Evolutionary conservation across 345 rosid species (phyloP), one percentile per base, ranked within the genome.

Genomic region (Linum usitatissimum): DNA sequence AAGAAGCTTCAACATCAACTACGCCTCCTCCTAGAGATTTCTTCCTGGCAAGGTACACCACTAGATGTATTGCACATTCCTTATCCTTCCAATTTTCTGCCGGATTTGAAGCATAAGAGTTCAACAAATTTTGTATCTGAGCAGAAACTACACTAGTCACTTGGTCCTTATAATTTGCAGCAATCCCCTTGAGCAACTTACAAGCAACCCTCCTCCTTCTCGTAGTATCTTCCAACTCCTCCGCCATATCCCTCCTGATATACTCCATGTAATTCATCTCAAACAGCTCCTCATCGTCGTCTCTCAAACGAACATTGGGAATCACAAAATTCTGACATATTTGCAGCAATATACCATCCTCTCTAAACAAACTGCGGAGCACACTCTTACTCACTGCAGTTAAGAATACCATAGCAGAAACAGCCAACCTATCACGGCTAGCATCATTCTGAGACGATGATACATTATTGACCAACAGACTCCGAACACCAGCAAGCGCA

Each of bases 181-280:
- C 97, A 69, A 94, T 86, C 30, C 99, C 99, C 71, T 94, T 94
- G 18, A 94, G 87, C 65, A 94, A 73, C 62, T 94, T 97, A 66
- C 99, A 94, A 0, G 96, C 97, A 65, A 94, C 90, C 73, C 99
- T 90, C 77, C 99, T 90, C 72, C 93, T 84, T 23, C 28, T 23
- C 5, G 99, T 94, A 30, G 88, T 97, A 71, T 84, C 77, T 75
- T 94, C 99, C 28, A 23, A 68, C 99, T 94, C 42, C 99, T 23
- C 97, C 69, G 90, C 99, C 99, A 94, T 94, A 70, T 94, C 99
- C 71, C 99, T 87, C 75, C 97, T 83, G 64, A 94, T 86, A 65
- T 90, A 94, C 84, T 94, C 99, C 9, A 94, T 75, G 57, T 79
- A 94, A 66, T 94, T 94, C 95, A 88, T 94, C 74, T 90, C 99